Percentiles rank a stretch among this genome's conserved stretches.
These are phyloP conservation scores for Microbotryum saponariae DNA, from an alignment of 1,284 basidiomycete species.

Conservation along the genomic window DNA sequence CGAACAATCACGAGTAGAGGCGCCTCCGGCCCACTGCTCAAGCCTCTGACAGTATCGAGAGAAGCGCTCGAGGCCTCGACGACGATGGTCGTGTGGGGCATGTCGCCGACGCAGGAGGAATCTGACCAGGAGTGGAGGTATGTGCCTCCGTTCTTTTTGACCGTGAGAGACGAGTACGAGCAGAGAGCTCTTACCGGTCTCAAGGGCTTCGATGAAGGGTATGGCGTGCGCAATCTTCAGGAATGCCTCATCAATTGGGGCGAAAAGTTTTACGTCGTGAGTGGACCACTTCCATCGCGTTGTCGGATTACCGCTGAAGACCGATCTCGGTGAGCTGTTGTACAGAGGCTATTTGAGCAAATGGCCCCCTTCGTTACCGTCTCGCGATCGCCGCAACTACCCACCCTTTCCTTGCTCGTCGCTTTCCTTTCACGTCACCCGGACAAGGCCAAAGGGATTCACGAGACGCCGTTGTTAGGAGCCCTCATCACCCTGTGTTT, in stretches of 20 bases:
- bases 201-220: slow-evolving; percentile 24
- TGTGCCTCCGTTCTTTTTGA: slow-evolving; percentile 15
- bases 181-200: slow-evolving; percentile 16
- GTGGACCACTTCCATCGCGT: slow-evolving; percentile 1
- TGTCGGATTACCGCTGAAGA: background rate
- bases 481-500: slow-evolving; percentile 19
- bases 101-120: slow-evolving; percentile 11
- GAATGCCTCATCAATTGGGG: slow-evolving; percentile 29
- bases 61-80: slow-evolving; percentile 15
- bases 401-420: slow-evolving; percentile 22
- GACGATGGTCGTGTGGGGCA: slow-evolving; percentile 28
- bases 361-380: slow-evolving; percentile 10
- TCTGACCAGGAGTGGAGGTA: slow-evolving; percentile 4
- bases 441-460: slow-evolving; percentile 23
- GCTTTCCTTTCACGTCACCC: slow-evolving; percentile 25
- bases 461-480: slow-evolving; percentile 17
- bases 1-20: background rate
- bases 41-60: slow-evolving; percentile 25
- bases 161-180: slow-evolving; percentile 21
- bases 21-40: background rate
- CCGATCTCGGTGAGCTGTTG: background rate
- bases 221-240: slow-evolving; percentile 26
- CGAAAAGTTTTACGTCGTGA: slow-evolving; percentile 5
- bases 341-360: slow-evolving; percentile 21
- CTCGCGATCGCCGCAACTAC: slow-evolving; percentile 9